Evolutionary conservation across 1,284 basidiomycete species (phyloP), one percentile per base, ranked within the genome.

Genomic region (Cutaneotrichosporon sp.): DNA sequence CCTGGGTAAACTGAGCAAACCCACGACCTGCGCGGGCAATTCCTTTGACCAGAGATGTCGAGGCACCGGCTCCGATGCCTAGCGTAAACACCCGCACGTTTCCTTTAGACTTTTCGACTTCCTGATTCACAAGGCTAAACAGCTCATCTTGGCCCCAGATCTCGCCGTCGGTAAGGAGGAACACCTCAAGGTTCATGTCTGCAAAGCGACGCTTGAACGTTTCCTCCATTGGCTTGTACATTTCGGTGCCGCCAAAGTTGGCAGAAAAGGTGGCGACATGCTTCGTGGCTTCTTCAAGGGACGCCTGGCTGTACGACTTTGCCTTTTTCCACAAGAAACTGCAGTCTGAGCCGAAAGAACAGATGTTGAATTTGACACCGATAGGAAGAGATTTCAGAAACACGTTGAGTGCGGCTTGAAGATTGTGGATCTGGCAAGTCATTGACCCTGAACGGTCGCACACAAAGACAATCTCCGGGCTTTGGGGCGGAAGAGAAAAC

Each of bases 151-250:
- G 55, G 20, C 59, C 55, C 59, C 60, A 63, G n/a, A 63, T 61
- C 30, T 60, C 65, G 22, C 66, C 65, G 21, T 68, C 66, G 9
- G 66, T 68, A 17, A 68, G 58, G 9, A 67, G 37, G 44, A 68
- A 63, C n/a, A 68, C 54, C 37, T 51, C 49, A 2, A 66, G 61
- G 35, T 64, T 54, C 13, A 48, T 30, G 33, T 57, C 58, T 9
- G 4, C 38, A 46, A 49, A 54, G n/a, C 63, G 62, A 4, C 41
- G 26, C 8, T 50, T 46, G 53, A 66, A 60, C 1, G 53, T 54
- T 1, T 8, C 50, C 12, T 61, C 46, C 17, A 68, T 40, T 4
- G 65, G 63, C 4, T 33, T 1, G 23, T 49, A 46, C 41, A 64
- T 61, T 46, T 68, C 59, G 4, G 66, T 68, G 1, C 63, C 65